Base-by-base conservation (phyloP, 805 yeast species). In the Yamadazyma takamatsuzukensis region DNA sequence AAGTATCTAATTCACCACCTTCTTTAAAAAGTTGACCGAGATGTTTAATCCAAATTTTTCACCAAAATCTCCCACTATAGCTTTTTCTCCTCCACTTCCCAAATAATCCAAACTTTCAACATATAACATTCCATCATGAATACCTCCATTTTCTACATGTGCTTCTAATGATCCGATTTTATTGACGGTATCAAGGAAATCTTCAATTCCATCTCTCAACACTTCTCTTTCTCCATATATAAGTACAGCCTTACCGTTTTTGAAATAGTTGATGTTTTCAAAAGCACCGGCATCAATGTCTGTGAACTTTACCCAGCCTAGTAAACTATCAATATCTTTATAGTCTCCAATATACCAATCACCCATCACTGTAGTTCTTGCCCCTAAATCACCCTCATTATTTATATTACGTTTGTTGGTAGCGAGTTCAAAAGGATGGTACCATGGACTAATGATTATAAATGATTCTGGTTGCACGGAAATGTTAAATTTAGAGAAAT, bases 361-460 rank as follows among this genome's bases (percentile, higher is more conserved):
- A n/a, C 64, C 68, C 57, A 59, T 42, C 2, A 28, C 28, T 8
- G 56, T 48, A 21, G 45, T 49, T 15, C 33, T 36, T 4, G 64
- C 48, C 4, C 62, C 62, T 35, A 60, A 53, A 33, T 61, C 66
- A n/a, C 65, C 66, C 6, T 34, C 17, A 21, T 41, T 41, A 32
- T 52, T 38, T 12, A 39, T 39, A 26, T 30, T 32, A 18, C 14
- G 30, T 4, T 19, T 21, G 9, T 56, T 59, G 22, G 54, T 49
- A 14, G 41, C 48, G 4, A 55, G 35, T 11, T 53, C 48, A 10
- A 40, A 21, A 6, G 68, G 66, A 35, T 61, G 51, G 18, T 56
- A 54, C 68, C 68, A 61, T 10, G 68, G 67, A 25, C 63, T 54
- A 8, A 55, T 35, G 29, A 58, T 44, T 3, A 59, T 37, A 22